phyloP scores from a whole-genome alignment of 2,329 filamentous ascomycete genomes.

The Curvularia verruculosa region DNA sequence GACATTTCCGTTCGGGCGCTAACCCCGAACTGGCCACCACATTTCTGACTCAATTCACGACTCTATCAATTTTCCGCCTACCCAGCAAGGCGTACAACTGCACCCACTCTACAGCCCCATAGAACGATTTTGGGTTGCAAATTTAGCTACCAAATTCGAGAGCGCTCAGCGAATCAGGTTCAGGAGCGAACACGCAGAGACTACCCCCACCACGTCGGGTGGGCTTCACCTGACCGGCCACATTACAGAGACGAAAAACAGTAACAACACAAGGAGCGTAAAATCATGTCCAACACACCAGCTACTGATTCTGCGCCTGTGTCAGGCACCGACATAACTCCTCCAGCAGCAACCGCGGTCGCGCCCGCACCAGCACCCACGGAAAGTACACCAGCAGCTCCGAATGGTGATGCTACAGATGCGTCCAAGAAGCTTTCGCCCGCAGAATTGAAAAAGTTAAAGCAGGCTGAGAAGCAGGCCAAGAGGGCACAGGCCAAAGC shows the following conservation, averaged over 20 bases:
- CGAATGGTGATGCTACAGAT: conserved; percentile 33
- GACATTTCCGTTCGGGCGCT: conserved; percentile 18
- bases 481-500: conserved; percentile 74
- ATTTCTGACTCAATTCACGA: conserved; percentile 29
- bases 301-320: conserved; percentile 24
- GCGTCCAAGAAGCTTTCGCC: conserved; percentile 65
- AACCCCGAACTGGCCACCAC: conserved; percentile 7
- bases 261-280: not conserved
- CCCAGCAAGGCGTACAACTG: conserved; percentile 10
- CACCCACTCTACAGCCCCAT: conserved; percentile 4
- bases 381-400: conserved; percentile 19
- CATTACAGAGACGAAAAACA: conserved; percentile 5
- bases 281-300: conserved; percentile 36
- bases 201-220: conserved; percentile 19
- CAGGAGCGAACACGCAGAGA: conserved; percentile 1
- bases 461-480: conserved; percentile 90
- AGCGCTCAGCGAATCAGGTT: not conserved
- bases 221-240: conserved; percentile 11
- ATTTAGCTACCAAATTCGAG: not conserved
- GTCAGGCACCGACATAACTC: conserved; percentile 11
- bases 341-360: conserved; percentile 10
- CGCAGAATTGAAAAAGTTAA: conserved; percentile 85
- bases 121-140: conserved; percentile 1
- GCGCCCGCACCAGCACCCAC: conserved; percentile 17
- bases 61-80: conserved; percentile 24